Conservation (phyloP, 2,329 filamentous ascomycete species). For the Neophaeococcomyces aloes region DNA sequence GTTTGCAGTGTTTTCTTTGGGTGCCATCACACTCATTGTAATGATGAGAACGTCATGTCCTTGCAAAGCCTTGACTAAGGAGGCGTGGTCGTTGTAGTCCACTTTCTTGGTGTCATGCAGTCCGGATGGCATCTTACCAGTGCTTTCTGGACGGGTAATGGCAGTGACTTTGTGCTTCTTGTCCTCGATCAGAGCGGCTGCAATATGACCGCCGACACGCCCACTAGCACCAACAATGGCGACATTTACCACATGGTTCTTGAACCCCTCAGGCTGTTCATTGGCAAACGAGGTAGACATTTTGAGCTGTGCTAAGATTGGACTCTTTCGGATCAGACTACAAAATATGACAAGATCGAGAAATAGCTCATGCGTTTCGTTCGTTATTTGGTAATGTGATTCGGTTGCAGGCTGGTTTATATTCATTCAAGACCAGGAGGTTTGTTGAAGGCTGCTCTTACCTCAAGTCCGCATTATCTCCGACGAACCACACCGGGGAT, state of each 20-base stretch:
- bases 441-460: too few relatives aligned
- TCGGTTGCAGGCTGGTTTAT: too few relatives aligned
- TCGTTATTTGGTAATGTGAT: too few relatives aligned
- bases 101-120: constrained; percentile 22
- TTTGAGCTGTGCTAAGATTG: not conserved
- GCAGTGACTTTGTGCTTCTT: constrained; percentile 45
- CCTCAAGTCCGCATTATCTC: too few relatives aligned
- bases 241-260: constrained; percentile 27
- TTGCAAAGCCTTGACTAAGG: constrained; percentile 40
- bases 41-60: constrained; percentile 49
- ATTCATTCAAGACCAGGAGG: too few relatives aligned
- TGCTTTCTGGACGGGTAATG: constrained; percentile 39
- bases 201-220: constrained; percentile 1
- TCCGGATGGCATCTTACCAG: constrained; percentile 35
- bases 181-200: constrained; percentile 32
- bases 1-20: constrained; percentile 32
- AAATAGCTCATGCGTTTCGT: too few relatives aligned
- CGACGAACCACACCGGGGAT: too few relatives aligned
- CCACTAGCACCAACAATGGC: constrained; percentile 27
- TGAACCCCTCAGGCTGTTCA: not conserved
- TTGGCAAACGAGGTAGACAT: not conserved
- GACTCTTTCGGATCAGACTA: too few relatives aligned
- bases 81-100: constrained; percentile 38
- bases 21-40: constrained; percentile 32
- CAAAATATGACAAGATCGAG: too few relatives aligned